Base-by-base conservation (phyloP, 768 basidiomycete genomes). In the Amanita jacksonii region DNA sequence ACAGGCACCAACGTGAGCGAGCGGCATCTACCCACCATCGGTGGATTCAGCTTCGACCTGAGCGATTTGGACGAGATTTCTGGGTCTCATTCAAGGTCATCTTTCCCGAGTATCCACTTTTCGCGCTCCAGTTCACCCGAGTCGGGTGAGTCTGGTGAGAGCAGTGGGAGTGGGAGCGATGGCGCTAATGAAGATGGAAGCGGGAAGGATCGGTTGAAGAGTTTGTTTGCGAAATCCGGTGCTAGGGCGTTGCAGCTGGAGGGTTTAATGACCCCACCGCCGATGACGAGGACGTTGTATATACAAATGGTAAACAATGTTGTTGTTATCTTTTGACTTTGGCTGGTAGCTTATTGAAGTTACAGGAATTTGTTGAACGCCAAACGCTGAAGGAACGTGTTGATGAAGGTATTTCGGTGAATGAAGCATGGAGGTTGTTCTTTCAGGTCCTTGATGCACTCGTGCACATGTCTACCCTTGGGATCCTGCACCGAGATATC, bases 341-440 rank as follows among this genome's bases (percentile, higher is more conserved):
- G n/a, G n/a, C n/a, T n/a, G n/a, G 12, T 28, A 20, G 18, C 9
- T 41, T 3, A 31, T 16, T 10, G 1, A 20, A 18, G 25, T 9
- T 13, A 1, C 52, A 89, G 85, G 89, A 91, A 62, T 92, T 86
- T 53, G 89, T 91, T 7, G 89, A 91, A 59, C 74, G 85, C 18
- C 90, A 94, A 63, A 97, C 92, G 0, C 60, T 97, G 55, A 79
- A 76, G 60, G 92, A 96, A 80, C 69, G 83, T 34, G 76, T 92
- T 25, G 82, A 81, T 25, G 85, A 89, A 51, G 85, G 86, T 1
- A 62, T 97, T 5, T 68, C 74, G 1, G 88, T 91, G 61, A 80
- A 85, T 37, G 87, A 94, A 48, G 81, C 81, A 0, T 97, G 93
- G 93, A 67, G 85, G 16, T 63, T 96, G 10, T 90, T 97, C 57